Percentiles rank a stretch among this genome's conserved stretches.
Conservation (phyloP, 352 stramenopile genomes). For the Phytophthora syringae region DNA sequence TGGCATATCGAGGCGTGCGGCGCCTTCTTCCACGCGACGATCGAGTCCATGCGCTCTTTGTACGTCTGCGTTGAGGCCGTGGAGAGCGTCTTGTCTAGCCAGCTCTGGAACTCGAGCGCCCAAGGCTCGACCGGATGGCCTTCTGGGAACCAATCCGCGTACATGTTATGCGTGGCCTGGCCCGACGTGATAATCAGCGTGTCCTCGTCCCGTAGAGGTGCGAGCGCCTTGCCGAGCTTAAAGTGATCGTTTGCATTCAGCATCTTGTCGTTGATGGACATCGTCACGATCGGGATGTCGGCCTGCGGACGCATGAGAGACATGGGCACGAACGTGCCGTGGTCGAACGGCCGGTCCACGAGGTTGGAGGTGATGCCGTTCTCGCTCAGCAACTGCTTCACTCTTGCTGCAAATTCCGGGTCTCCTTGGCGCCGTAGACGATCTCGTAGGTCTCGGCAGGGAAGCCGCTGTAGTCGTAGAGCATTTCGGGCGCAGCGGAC, state of each 20-base stretch:
- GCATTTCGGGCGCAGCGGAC: slow-evolving; percentile 51
- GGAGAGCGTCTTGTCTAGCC: slow-evolving; percentile 45
- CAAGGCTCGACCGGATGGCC: slow-evolving; percentile 30
- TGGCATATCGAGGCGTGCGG: slow-evolving; percentile 48
- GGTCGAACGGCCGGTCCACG: slow-evolving; percentile 79
- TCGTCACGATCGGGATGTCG: slow-evolving; percentile 87
- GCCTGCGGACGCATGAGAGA: slow-evolving; percentile 88
- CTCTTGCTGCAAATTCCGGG: slow-evolving; percentile 62
- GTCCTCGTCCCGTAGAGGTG: slow-evolving; percentile 61
- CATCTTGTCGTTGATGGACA: slow-evolving; percentile 67
- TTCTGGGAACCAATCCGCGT: slow-evolving; percentile 29
- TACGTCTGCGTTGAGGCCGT: slow-evolving; percentile 26
- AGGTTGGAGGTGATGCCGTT: slow-evolving; percentile 55
- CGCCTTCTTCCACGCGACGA: slow-evolving; percentile 45
- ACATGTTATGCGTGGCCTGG: slow-evolving; percentile 50
- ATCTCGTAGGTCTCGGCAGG: slow-evolving; percentile 84
- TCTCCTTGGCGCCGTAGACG: slow-evolving; percentile 74
- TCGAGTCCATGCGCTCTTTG: slow-evolving; percentile 30
- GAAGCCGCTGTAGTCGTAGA: slow-evolving; percentile 94
- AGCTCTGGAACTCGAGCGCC: slow-evolving; percentile 43
- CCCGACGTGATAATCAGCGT: slow-evolving; percentile 82
- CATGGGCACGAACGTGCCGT: slow-evolving; percentile 93
- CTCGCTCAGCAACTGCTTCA: slow-evolving; percentile 61
- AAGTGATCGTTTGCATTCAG: slow-evolving; percentile 49
- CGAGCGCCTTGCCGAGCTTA: slow-evolving; percentile 59